These are phyloP conservation scores for Monsonia emarginata DNA, from an alignment of 441 rosid genomes.

Conservation along the genomic window DNA sequence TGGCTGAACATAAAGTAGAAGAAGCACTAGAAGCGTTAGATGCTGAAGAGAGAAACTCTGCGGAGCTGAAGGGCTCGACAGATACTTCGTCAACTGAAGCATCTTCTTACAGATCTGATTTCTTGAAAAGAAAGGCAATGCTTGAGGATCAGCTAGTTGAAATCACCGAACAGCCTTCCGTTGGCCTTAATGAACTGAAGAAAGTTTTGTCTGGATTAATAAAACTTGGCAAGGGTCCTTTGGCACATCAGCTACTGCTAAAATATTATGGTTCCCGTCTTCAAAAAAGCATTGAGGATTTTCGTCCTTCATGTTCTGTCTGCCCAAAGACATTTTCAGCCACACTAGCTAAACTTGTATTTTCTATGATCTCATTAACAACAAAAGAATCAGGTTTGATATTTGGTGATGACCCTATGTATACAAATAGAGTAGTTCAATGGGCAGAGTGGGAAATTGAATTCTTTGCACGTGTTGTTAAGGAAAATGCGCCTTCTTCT, in stretches of 20 bases:
- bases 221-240: constrained; percentile 73
- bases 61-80: constrained; percentile 45
- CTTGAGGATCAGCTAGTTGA: constrained; percentile 62
- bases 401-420: constrained; percentile 78
- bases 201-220: constrained; percentile 54
- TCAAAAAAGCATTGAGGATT: constrained; percentile 48
- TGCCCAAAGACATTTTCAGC: constrained; percentile 75
- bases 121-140: constrained; percentile 50
- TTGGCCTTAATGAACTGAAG: constrained; percentile 41
- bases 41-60: constrained; percentile 52
- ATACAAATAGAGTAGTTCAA: constrained; percentile 72
- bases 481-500: constrained; percentile 67
- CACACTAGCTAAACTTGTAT: constrained; percentile 61
- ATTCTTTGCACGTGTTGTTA: constrained; percentile 66
- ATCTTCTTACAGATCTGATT: constrained; percentile 41
- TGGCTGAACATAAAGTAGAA: constrained; percentile 75
- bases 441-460: constrained; percentile 97
- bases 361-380: constrained; percentile 55
- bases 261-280: constrained; percentile 46
- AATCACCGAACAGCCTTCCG: constrained; percentile 57
- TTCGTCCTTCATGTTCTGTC: constrained; percentile 60
- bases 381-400: constrained; percentile 57
- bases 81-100: constrained; percentile 39
- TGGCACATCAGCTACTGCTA: constrained; percentile 66
- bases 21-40: constrained; percentile 65